Conservation (phyloP, 2,329 filamentous ascomycete genomes). For the Fusarium sp. region DNA sequence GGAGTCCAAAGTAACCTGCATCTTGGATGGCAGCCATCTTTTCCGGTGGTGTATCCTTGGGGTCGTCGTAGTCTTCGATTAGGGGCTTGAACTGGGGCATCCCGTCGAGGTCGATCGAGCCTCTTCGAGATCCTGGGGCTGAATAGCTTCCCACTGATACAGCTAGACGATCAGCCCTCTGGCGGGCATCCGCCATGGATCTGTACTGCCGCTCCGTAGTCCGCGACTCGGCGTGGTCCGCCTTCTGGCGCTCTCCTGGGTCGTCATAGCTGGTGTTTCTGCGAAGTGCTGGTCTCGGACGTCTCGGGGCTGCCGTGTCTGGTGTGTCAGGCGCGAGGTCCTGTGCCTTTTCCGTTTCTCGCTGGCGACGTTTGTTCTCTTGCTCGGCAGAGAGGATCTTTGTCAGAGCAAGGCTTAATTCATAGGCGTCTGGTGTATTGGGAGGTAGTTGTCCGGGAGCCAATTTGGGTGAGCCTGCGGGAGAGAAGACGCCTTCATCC, state of each 20-base stretch:
- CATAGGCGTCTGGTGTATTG: constrained; percentile 51
- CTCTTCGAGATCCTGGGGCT: constrained; percentile 50
- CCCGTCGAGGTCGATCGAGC: constrained; percentile 46
- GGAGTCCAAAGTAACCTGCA: constrained; percentile 38
- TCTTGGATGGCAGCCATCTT: constrained; percentile 29
- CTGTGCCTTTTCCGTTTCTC: constrained; percentile 20
- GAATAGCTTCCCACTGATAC: constrained; percentile 52
- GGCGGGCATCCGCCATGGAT: constrained; percentile 53
- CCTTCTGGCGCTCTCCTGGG: constrained; percentile 52
- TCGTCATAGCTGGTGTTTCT: constrained; percentile 56
- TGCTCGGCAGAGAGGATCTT: constrained; percentile 50
- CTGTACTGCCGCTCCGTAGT: constrained; percentile 51
- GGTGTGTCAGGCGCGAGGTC: constrained; percentile 22
- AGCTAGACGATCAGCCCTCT: constrained; percentile 52
- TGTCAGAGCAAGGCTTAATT: constrained; percentile 52
- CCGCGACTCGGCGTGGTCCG: constrained; percentile 51
- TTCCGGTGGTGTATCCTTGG: constrained; percentile 36
- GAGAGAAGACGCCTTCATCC: constrained; percentile 41
- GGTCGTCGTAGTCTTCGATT: constrained; percentile 43
- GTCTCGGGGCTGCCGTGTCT: constrained; percentile 31
- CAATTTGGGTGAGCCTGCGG: constrained; percentile 41
- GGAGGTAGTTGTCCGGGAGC: constrained; percentile 42
- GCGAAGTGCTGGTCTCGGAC: constrained; percentile 52
- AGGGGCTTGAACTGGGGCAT: constrained; percentile 46
- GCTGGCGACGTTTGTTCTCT: constrained; percentile 32